phyloP scores from a whole-genome alignment of 2,329 filamentous ascomycete species.

The Ophiosphaerella korrae region DNA sequence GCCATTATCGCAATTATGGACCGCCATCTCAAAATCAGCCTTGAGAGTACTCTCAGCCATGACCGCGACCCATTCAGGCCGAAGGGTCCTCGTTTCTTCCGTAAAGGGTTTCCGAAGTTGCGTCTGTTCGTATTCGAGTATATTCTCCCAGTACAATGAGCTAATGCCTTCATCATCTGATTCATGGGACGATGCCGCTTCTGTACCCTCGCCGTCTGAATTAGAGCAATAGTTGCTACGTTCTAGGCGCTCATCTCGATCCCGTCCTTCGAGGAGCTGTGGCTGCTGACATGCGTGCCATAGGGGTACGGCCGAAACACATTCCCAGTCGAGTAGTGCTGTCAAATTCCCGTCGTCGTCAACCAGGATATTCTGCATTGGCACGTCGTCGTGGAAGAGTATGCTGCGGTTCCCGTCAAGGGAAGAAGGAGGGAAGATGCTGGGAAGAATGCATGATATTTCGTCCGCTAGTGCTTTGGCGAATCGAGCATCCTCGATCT shows the following conservation, averaged over 20 bases:
- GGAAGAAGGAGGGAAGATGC: conserved; percentile 1
- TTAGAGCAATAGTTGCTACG: not conserved
- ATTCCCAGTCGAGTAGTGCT: conserved; percentile 22
- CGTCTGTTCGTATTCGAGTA: conserved; percentile 12
- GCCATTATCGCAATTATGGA: not conserved
- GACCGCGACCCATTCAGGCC: not conserved
- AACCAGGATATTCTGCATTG: conserved; percentile 17
- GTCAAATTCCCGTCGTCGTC: conserved; percentile 8
- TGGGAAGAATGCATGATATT: conserved; percentile 4
- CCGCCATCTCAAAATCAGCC: not conserved
- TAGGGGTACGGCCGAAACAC: conserved; percentile 11
- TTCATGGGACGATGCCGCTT: not conserved
- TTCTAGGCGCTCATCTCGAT: conserved; percentile 4
- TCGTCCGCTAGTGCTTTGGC: conserved; percentile 2
- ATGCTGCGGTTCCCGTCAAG: not conserved
- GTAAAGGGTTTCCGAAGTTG: conserved; percentile 10
- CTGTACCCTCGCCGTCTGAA: not conserved
- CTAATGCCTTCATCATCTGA: conserved; percentile 13
- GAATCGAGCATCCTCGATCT: conserved; percentile 12
- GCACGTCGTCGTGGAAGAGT: conserved; percentile 12
- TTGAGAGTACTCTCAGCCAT: not conserved
- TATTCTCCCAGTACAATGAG: conserved; percentile 14
- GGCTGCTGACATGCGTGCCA: conserved; percentile 15
- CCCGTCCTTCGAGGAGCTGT: conserved; percentile 8
- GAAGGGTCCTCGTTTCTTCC: not conserved